Percentiles rank a stretch among this genome's conserved stretches.
phyloP scores from a whole-genome alignment of 768 basidiomycete species.

The Crassisporium funariophilum region DNA sequence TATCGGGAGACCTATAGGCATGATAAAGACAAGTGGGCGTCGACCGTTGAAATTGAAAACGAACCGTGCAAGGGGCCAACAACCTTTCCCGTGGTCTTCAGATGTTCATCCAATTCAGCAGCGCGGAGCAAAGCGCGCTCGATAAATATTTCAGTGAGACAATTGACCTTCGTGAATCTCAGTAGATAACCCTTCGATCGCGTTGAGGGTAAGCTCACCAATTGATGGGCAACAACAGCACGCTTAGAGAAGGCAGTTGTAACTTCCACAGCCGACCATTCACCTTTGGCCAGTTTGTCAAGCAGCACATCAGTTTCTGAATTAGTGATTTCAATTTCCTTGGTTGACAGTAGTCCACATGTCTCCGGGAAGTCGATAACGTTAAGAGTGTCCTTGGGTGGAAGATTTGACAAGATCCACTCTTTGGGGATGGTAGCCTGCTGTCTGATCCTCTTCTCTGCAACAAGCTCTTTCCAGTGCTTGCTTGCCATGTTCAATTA shows the following conservation, averaged over 20 bases:
- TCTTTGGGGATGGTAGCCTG: conserved; percentile 59
- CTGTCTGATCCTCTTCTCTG: conserved; percentile 57
- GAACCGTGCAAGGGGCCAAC: conserved; percentile 74
- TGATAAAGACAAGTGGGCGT: neutral
- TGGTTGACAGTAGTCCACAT: conserved; percentile 56
- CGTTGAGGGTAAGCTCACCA: conserved; percentile 45
- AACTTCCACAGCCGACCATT: conserved; percentile 69
- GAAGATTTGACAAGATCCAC: conserved; percentile 56
- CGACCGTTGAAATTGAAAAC: neutral
- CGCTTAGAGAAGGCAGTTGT: conserved; percentile 76
- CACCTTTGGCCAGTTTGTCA: conserved; percentile 49
- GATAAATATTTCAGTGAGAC: conserved; percentile 83
- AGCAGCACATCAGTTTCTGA: conserved; percentile 48
- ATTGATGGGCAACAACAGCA: conserved; percentile 78
- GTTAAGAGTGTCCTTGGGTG: conserved; percentile 49
- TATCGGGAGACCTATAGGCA: conserved; percentile 51
- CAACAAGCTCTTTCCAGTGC: conserved; percentile 54
- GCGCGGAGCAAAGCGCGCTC: conserved; percentile 70
- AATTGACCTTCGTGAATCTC: conserved; percentile 57
- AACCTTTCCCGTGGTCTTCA: conserved; percentile 61
- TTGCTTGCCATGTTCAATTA: conserved; percentile 25
- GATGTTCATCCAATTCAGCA: conserved; percentile 61
- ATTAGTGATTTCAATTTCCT: conserved; percentile 52
- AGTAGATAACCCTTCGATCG: neutral
- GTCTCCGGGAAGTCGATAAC: conserved; percentile 56